Percentiles rank a stretch among this genome's conserved stretches.
phyloP scores from a whole-genome alignment of 495 filamentous ascomycete genomes.

The Entonaema liquescens region DNA sequence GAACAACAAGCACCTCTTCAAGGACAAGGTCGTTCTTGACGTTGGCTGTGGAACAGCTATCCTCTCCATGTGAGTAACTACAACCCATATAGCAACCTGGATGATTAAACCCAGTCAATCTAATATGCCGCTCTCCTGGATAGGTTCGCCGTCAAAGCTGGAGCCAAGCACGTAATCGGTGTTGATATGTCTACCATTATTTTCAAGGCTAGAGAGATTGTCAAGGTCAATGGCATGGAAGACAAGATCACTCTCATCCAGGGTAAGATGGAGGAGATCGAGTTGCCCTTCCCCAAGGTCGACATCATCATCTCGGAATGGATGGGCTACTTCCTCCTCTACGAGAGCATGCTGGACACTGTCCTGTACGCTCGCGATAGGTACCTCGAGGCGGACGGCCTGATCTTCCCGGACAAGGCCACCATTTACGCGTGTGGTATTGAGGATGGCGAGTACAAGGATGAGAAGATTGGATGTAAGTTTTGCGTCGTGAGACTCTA shows the following conservation, averaged over 20 bases:
- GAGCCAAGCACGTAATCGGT: conserved; percentile 87
- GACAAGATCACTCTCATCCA: conserved; percentile 82
- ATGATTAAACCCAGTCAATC: neutral
- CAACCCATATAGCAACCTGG: neutral
- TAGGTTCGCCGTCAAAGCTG: conserved; percentile 87
- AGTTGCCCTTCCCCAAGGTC: conserved; percentile 79
- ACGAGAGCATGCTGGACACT: conserved; percentile 95
- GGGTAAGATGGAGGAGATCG: conserved; percentile 92
- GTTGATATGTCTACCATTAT: conserved; percentile 96
- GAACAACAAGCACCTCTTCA: conserved; percentile 90
- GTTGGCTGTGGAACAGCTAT: conserved; percentile 94
- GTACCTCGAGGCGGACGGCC: conserved; percentile 76
- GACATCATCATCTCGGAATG: conserved; percentile 97
- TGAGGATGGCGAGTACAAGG: conserved; percentile 84
- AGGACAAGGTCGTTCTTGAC: conserved; percentile 89
- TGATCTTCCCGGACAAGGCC: conserved; percentile 92
- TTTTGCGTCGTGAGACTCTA: conserved; percentile 28
- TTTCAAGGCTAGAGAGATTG: conserved; percentile 83
- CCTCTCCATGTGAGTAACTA: conserved; percentile 73
- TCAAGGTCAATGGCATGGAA: conserved; percentile 79
- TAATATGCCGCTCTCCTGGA: conserved; percentile 9
- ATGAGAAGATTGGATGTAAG: conserved; percentile 73
- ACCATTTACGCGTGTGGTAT: conserved; percentile 87
- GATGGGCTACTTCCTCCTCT: conserved; percentile 96
- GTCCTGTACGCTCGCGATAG: conserved; percentile 88